Evolutionary conservation across 23 red algal genomes (phyloP).

Genomic region (Pyropia haitanensis): DNA sequence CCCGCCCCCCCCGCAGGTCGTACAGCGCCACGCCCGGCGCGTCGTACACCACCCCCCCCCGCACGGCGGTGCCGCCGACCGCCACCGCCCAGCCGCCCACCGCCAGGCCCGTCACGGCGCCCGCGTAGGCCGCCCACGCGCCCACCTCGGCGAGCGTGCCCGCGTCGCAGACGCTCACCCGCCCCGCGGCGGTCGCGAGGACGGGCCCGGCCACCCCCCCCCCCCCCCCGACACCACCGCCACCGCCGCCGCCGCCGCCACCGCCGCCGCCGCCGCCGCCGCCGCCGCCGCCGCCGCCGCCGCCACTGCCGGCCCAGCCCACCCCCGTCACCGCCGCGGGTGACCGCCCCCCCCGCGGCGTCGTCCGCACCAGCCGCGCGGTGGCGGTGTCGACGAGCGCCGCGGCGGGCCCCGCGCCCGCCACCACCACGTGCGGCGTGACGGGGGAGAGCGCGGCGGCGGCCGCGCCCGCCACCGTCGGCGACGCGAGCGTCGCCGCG

Average conservation of each 20-base stretch:
- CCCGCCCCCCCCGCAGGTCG: constrained; percentile 39
- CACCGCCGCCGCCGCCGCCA: constrained; percentile 25
- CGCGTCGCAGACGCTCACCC: constrained; percentile 51
- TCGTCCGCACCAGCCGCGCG: no score
- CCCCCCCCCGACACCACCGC: constrained; percentile 16
- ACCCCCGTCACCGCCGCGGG: no score
- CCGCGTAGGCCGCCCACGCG: constrained; percentile 49
- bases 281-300: no score
- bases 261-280: no score
- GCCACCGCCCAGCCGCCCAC: constrained; percentile 37
- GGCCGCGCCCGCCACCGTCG: constrained; percentile 24
- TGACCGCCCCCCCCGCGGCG: no score
- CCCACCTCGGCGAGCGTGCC: constrained; percentile 51
- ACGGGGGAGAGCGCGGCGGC: constrained; percentile 41
- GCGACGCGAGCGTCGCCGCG: constrained; percentile 15
- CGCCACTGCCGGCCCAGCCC: no score
- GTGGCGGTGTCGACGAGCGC: no score
- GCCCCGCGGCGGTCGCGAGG: constrained; percentile 50
- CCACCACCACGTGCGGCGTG: neutral
- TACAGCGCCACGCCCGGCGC: constrained; percentile 43
- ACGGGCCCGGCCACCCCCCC: constrained; percentile 25
- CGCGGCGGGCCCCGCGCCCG: no score
- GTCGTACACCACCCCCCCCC: constrained; percentile 43
- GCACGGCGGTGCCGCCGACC: constrained; percentile 28
- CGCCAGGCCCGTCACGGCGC: constrained; percentile 27